Evolutionary conservation across 495 filamentous ascomycete genomes (phyloP), one percentile per base, ranked within the genome.

Genomic region (Schizothecium vesticola): DNA sequence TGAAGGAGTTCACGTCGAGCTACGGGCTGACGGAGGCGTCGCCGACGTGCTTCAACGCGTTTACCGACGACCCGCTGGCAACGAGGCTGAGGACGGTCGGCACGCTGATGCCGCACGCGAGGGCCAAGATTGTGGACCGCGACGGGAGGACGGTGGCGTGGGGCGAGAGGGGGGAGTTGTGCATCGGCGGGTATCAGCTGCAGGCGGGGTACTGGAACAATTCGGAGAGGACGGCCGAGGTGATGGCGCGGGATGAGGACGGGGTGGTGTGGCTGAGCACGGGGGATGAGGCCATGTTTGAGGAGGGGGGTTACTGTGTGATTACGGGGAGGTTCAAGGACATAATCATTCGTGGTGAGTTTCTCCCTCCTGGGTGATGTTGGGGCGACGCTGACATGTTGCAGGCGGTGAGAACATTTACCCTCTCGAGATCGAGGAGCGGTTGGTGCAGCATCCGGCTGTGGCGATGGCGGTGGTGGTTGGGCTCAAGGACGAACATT

Each of bases 21-120:
- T 91, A 91, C 70, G 89, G 88, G 19, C 83, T 91, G n/a, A 91
- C 89, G 1, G 89, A 91, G 79, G 86, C 89, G 13, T 87, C 84
- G 0, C 89, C 89, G 5, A 90, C 89, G 6, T 89, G 88, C 73
- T 91, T 91, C 80, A 91, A 90, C 71, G 87, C 89, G 13, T 85
- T 88, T 70, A 88, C 86, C 3, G 83, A 85, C 57, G 89, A 91
- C 69, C 83, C 85, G 7, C 84, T 91, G 43, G 77, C 84, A 56
- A 83, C 77, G 16, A 79, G 87, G 26, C 76, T 91, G 11, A 83
- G 81, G 1, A 91, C 89, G 0, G 89, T 91, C 0, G 89, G 89
- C 0, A 88, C 86, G 56, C 76, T 90, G 23, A 81, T 91, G 79
- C 89, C 89, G 19, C 89, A 91, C 71, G 85, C 87, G 2, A 79